phyloP scores from a whole-genome alignment of 2,329 filamentous ascomycete species.

The Bipolaris sorokiniana region DNA sequence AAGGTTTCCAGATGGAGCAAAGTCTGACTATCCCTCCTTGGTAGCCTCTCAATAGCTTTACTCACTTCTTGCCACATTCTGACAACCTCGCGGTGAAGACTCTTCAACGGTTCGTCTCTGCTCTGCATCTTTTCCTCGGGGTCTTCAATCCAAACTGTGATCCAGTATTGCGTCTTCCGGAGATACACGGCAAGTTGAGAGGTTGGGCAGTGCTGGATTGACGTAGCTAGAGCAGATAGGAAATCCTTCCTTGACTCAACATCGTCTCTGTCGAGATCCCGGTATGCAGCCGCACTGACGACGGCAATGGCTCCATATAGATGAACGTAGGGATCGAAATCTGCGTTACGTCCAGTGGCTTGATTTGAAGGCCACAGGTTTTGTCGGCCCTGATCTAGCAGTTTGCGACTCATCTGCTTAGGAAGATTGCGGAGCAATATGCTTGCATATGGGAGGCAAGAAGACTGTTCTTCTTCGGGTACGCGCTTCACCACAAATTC shows the following conservation, averaged over 20 bases:
- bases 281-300: conserved; percentile 64
- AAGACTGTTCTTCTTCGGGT: conserved; percentile 26
- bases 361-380: conserved; percentile 68
- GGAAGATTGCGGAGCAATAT: conserved; percentile 47
- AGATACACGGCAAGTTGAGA: conserved; percentile 64
- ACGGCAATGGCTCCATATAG: conserved; percentile 67
- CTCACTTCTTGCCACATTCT: conserved; percentile 56
- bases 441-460: conserved; percentile 39
- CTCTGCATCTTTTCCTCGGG: conserved; percentile 40
- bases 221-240: conserved; percentile 59
- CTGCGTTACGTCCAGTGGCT: conserved; percentile 40
- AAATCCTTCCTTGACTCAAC: conserved; percentile 54
- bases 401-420: conserved; percentile 52
- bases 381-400: conserved; percentile 67
- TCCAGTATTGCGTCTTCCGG: conserved; percentile 65
- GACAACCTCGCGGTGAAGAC: conserved; percentile 36
- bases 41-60: conserved; percentile 61
- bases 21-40: conserved; percentile 63
- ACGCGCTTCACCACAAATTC: conserved; percentile 43
- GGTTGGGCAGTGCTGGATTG: conserved; percentile 48
- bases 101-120: conserved; percentile 26
- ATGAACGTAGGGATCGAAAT: conserved; percentile 67
- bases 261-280: conserved; percentile 49
- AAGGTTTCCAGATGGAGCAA: conserved; percentile 61
- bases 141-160: conserved; percentile 71